Conservation (phyloP, 2,329 filamentous ascomycete genomes). For the Phaeosphaeria sp. region DNA sequence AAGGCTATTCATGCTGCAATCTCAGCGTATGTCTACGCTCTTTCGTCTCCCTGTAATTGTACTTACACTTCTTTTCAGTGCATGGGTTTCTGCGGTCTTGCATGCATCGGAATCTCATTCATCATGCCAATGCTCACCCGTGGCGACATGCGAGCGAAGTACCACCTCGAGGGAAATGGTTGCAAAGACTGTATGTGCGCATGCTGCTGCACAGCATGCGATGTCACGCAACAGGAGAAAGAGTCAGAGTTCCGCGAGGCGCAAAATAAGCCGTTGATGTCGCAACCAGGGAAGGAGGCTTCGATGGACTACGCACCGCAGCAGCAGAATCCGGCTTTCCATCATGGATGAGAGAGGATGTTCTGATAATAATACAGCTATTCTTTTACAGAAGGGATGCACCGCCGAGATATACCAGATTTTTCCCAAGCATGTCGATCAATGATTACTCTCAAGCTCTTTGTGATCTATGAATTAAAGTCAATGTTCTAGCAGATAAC, state of each 20-base stretch:
- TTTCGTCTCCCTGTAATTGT: neutral
- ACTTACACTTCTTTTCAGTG: constrained; percentile 29
- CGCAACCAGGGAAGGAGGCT: constrained; percentile 28
- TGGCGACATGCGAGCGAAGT: constrained; percentile 40
- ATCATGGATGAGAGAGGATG: neutral
- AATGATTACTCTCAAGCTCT: neutral
- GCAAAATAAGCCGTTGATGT: constrained; percentile 14
- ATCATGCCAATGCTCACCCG: constrained; percentile 41
- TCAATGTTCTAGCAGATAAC: neutral
- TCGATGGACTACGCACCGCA: constrained; percentile 34
- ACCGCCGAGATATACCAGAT: neutral
- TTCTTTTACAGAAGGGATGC: neutral
- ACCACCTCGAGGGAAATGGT: constrained; percentile 38
- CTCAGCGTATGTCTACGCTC: constrained; percentile 19
- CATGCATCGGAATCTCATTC: constrained; percentile 33
- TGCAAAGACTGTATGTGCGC: constrained; percentile 44
- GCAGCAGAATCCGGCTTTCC: constrained; percentile 14
- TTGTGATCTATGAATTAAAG: neutral
- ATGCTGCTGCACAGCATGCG: constrained; percentile 43
- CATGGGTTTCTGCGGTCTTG: constrained; percentile 31
- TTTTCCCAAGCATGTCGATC: neutral
- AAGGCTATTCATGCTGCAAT: constrained; percentile 37
- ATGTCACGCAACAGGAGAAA: constrained; percentile 44
- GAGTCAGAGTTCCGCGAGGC: constrained; percentile 33
- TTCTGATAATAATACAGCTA: neutral